Conservation (phyloP, 345 rosid species). For the Eucalyptus globulus region DNA sequence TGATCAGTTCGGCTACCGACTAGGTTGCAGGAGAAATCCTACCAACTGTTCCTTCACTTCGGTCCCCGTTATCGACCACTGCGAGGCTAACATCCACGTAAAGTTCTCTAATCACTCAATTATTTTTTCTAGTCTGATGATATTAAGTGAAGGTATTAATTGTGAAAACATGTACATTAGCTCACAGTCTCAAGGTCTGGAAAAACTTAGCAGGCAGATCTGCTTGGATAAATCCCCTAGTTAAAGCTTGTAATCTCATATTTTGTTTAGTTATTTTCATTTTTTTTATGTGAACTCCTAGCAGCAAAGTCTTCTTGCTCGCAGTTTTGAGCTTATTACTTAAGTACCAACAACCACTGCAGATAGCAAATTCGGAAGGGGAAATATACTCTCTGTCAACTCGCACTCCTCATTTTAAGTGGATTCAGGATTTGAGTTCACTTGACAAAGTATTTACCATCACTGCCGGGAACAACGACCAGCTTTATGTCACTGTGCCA, state of each 20-base stretch:
- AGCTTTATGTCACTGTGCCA: conserved; percentile 47
- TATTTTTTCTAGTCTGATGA: not conserved
- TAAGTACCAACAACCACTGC: not conserved
- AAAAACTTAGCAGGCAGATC: not conserved
- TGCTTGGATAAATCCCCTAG: not conserved
- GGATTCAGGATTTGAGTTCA: conserved; percentile 73
- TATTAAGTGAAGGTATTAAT: not conserved
- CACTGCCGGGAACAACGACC: conserved; percentile 73
- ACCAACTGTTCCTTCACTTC: conserved; percentile 57
- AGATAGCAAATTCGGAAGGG: conserved; percentile 69
- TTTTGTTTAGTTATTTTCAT: not conserved
- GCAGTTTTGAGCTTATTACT: not conserved
- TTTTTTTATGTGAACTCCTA: not conserved
- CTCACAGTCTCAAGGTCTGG: not conserved
- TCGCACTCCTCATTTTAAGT: conserved; percentile 42
- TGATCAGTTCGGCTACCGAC: conserved; percentile 40
- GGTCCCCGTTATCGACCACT: conserved; percentile 55
- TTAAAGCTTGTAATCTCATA: not conserved
- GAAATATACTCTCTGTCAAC: conserved; percentile 76
- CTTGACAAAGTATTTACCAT: conserved; percentile 37
- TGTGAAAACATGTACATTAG: not conserved
- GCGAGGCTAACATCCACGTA: conserved; percentile 74
- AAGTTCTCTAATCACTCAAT: not conserved
- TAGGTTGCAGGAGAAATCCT: conserved; percentile 54
- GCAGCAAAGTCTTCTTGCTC: not conserved